These are phyloP conservation scores for Blastobotrys indianensis DNA, from an alignment of 1,139 yeast species.

Conservation along the genomic window DNA sequence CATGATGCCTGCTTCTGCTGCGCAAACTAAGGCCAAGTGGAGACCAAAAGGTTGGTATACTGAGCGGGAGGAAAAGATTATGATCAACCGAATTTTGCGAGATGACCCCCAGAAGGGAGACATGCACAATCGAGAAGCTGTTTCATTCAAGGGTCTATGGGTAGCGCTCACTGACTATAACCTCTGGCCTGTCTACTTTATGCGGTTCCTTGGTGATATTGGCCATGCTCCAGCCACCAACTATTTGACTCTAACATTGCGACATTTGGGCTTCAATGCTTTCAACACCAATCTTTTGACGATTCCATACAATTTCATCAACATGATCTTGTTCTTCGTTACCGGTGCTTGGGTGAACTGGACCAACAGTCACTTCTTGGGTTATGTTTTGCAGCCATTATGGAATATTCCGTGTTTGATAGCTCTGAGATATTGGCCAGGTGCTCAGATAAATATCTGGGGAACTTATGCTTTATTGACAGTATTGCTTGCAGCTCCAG, in stretches of 20 bases:
- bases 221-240: constrained; percentile 37
- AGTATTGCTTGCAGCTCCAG: constrained; percentile 39
- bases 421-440: constrained; percentile 24
- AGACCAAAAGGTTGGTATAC: constrained; percentile 56
- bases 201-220: constrained; percentile 45
- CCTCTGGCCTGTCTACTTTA: constrained; percentile 51
- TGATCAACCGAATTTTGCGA: constrained; percentile 53
- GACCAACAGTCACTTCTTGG: constrained; percentile 5
- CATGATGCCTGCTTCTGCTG: constrained; percentile 50
- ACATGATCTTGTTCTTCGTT: constrained; percentile 13
- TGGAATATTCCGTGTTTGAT: constrained; percentile 18
- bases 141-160: constrained; percentile 39
- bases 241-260: constrained; percentile 51
- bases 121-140: constrained; percentile 59
- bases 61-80: constrained; percentile 51
- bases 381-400: constrained; percentile 17
- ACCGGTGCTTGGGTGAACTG: constrained; percentile 11
- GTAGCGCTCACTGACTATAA: constrained; percentile 47
- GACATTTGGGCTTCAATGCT: constrained; percentile 50
- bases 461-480: constrained; percentile 45
- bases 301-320: constrained; percentile 41
- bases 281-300: constrained; percentile 49
- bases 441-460: constrained; percentile 44
- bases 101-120: constrained; percentile 66
- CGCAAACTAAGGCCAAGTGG: constrained; percentile 45